phyloP scores from a whole-genome alignment of 371 early-diverging fungal species.

The Dichotomocladium elegans region DNA sequence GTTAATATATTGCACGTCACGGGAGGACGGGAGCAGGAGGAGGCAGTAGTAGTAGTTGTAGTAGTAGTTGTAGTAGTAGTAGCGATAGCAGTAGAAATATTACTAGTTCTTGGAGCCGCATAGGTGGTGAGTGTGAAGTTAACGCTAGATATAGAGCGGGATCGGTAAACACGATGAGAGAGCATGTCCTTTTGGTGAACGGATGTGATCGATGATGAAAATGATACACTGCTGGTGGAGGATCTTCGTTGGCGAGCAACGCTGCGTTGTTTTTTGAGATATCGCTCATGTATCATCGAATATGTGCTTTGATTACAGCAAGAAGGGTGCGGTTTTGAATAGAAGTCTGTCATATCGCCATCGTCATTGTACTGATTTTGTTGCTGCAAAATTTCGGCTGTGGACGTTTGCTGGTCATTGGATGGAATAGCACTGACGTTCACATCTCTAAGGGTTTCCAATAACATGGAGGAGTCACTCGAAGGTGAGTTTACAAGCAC shows the following conservation, averaged over 20 bases:
- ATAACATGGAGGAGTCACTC: not conserved
- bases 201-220: not conserved
- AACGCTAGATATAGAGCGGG: slow-evolving; percentile 27
- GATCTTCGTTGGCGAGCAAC: slow-evolving; percentile 4
- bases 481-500: too few relatives aligned
- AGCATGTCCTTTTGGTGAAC: not conserved
- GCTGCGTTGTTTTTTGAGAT: not conserved
- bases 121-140: slow-evolving; percentile 34
- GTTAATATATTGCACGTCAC: too few relatives aligned
- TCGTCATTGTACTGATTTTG: slow-evolving; percentile 36
- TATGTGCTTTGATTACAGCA: not conserved
- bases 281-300: not conserved
- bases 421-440: too few relatives aligned
- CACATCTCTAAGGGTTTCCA: too few relatives aligned
- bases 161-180: slow-evolving; percentile 12
- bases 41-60: not conserved
- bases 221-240: slow-evolving; percentile 7
- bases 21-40: not conserved
- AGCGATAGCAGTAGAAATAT: not conserved
- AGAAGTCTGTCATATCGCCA: slow-evolving; percentile 8
- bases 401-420: too few relatives aligned
- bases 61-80: not conserved
- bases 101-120: slow-evolving; percentile 5
- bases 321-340: not conserved
- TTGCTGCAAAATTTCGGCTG: slow-evolving; percentile 47